phyloP scores from a whole-genome alignment of 345 rosid genomes.

The Arabis hirsuta region DNA sequence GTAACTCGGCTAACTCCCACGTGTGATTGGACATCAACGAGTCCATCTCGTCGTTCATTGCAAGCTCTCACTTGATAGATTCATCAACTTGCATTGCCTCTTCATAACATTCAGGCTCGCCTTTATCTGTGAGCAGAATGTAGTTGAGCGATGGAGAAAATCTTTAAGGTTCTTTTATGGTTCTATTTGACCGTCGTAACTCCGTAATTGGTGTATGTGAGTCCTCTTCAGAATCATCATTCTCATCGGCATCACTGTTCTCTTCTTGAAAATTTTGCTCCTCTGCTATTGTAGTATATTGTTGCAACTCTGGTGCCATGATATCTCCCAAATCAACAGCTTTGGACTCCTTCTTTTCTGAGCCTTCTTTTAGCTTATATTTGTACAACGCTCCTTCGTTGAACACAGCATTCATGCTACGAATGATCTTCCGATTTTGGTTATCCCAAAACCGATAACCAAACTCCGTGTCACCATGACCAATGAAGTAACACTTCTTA shows the following conservation, averaged over 20 bases:
- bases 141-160: not conserved
- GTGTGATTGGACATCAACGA: too few species aligned
- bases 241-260: not conserved
- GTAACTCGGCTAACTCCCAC: too few species aligned
- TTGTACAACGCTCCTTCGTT: too few species aligned
- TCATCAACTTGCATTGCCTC: not conserved
- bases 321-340: not conserved
- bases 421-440: too few species aligned
- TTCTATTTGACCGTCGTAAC: not conserved
- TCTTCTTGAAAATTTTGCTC: not conserved
- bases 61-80: not conserved
- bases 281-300: not conserved
- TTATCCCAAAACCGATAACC: too few species aligned
- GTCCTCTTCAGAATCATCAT: not conserved
- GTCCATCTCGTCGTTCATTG: not conserved
- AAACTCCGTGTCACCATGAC: too few species aligned
- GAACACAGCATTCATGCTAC: too few species aligned
- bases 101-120: not conserved
- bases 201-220: not conserved
- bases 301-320: not conserved
- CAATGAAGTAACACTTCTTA: too few species aligned
- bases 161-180: too few species aligned
- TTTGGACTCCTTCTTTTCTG: not conserved
- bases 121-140: not conserved
- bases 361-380: not conserved